A percentile compares a stretch with the other conserved stretches of the same genome.
Evolutionary conservation across 129 eudicot genomes (phyloP).

Genomic region (Chrysanthemum lavandulifolium): DNA sequence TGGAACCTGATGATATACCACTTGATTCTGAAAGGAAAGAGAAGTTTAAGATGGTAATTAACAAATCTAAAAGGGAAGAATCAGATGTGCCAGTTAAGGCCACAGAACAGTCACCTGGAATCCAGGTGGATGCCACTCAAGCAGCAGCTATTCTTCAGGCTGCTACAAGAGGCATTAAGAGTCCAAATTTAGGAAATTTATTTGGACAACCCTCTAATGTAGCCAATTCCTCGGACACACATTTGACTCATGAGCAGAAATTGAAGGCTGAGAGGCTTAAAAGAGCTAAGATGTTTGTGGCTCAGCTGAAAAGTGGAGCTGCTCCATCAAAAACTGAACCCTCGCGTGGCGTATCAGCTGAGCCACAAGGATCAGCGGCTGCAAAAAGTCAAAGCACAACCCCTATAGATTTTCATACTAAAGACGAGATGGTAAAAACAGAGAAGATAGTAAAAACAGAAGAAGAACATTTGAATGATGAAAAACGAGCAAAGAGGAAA

Average conservation of each 20-base stretch:
- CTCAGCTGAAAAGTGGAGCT: constrained; percentile 80
- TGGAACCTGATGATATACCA: constrained; percentile 49
- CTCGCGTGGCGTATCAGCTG: constrained; percentile 56
- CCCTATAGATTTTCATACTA: constrained; percentile 31
- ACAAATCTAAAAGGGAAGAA: constrained; percentile 69
- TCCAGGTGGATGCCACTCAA: constrained; percentile 72
- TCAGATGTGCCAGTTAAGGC: constrained; percentile 50
- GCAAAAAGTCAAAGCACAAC: constrained; percentile 36
- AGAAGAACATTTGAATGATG: constrained; percentile 47
- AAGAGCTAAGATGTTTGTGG: constrained; percentile 93
- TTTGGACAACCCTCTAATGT: constrained; percentile 33
- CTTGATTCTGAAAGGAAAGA: constrained; percentile 78
- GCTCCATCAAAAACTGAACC: constrained; percentile 41
- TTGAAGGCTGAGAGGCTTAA: constrained; percentile 82
- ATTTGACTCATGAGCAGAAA: constrained; percentile 66
- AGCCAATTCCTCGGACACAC: constrained; percentile 51
- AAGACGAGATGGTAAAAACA: constrained; percentile 30
- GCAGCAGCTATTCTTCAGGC: constrained; percentile 99
- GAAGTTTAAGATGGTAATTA: constrained; percentile 84
- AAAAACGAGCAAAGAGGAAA: constrained; percentile 51
- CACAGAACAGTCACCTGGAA: constrained; percentile 40
- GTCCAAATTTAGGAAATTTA: constrained; percentile 48
- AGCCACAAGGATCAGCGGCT: constrained; percentile 42
- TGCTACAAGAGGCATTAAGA: constrained; percentile 83
- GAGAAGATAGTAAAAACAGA: constrained; percentile 36